A percentile compares a stretch with the other conserved stretches of the same genome.
Conservation (phyloP, 768 basidiomycete species). For the Tylopilus vinaceipallidus region DNA sequence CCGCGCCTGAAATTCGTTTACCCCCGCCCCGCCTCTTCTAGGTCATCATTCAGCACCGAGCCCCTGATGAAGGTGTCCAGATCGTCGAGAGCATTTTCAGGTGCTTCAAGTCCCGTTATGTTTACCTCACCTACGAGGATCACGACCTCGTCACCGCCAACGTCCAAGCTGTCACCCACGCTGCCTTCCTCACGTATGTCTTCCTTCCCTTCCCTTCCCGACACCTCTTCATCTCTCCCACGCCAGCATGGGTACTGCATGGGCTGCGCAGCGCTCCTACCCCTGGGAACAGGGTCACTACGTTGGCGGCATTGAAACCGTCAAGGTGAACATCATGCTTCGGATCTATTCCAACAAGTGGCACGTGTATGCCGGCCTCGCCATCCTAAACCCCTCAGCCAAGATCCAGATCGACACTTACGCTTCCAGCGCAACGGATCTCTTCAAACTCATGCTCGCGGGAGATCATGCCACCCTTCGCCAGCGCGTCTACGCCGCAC, state of each 20-base stretch:
- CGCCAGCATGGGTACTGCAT: constrained; percentile 94
- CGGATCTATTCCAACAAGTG: constrained; percentile 97
- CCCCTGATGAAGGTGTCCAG: constrained; percentile 62
- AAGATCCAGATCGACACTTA: constrained; percentile 88
- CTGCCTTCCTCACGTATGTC: constrained; percentile 87
- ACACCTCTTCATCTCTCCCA: constrained; percentile 5
- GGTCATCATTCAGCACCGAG: constrained; percentile 89
- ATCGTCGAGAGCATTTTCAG: constrained; percentile 82
- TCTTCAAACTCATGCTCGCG: constrained; percentile 94
- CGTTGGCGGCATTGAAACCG: constrained; percentile 95
- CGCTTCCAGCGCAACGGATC: constrained; percentile 76
- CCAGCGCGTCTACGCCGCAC: constrained; percentile 69
- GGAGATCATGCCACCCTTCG: constrained; percentile 55
- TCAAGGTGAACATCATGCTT: constrained; percentile 92
- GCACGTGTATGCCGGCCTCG: constrained; percentile 99
- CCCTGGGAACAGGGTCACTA: constrained; percentile 97
- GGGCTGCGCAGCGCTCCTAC: constrained; percentile 73
- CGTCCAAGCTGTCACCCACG: constrained; percentile 97
- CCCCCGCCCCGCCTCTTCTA: constrained; percentile 29
- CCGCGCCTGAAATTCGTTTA: not conserved
- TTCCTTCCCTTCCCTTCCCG: not conserved
- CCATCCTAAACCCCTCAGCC: constrained; percentile 93
- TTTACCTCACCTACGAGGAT: constrained; percentile 93
- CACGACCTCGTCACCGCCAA: constrained; percentile 97
- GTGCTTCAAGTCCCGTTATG: constrained; percentile 80